phyloP scores from a whole-genome alignment of 352 stramenopile species.

The Saprolegnia diclina region DNA sequence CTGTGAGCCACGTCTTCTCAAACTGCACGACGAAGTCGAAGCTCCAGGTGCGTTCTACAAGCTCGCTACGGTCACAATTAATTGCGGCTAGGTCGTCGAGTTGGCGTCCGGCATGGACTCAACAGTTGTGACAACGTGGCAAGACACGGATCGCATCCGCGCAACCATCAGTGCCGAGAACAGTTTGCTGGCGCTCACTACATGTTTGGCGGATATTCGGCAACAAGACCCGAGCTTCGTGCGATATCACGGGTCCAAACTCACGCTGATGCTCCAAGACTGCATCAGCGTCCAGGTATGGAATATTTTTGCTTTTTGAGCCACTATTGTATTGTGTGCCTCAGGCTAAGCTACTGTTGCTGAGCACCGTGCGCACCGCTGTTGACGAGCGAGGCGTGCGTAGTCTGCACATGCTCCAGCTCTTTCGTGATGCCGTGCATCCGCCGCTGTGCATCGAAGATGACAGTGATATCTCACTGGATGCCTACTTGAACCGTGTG shows the following conservation, averaged over 20 bases:
- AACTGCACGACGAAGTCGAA: conserved; percentile 43
- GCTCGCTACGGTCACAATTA: not conserved
- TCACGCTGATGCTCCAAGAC: conserved; percentile 71
- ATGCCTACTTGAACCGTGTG: not conserved
- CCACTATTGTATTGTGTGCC: not conserved
- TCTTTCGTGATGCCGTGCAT: conserved; percentile 13
- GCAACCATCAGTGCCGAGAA: conserved; percentile 36
- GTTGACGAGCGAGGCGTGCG: conserved; percentile 8
- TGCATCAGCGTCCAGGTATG: conserved; percentile 14
- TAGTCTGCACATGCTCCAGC: conserved; percentile 17
- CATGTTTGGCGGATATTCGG: conserved; percentile 49
- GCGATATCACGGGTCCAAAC: conserved; percentile 72
- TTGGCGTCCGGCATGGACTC: conserved; percentile 33
- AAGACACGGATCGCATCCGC: conserved; percentile 24
- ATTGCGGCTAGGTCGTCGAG: conserved; percentile 42
- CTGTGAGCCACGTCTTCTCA: conserved; percentile 46
- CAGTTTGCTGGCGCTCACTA: conserved; percentile 48
- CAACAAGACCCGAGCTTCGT: conserved; percentile 49
- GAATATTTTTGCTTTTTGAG: not conserved
- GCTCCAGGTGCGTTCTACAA: conserved; percentile 34
- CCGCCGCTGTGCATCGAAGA: not conserved
- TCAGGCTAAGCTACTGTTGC: conserved; percentile 17
- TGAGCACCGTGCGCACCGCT: conserved; percentile 11
- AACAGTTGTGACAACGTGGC: conserved; percentile 17
- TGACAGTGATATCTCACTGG: conserved; percentile 1